Evolutionary conservation across 1,139 yeast species (phyloP).

Genomic region (Chernovozyma sophiae-reginae): DNA sequence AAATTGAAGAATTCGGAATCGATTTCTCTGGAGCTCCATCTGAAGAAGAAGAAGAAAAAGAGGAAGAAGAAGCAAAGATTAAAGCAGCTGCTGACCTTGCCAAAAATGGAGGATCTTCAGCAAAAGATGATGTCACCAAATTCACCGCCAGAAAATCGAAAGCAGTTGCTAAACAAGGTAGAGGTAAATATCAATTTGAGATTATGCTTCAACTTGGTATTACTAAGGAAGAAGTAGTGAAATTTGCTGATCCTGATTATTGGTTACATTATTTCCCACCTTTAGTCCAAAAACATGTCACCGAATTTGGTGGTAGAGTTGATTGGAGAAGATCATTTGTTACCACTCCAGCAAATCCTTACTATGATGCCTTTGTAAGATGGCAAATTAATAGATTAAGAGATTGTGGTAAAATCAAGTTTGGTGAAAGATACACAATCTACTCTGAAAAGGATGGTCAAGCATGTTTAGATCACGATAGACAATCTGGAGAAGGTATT

Average conservation of each 20-base stretch:
- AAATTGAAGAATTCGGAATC: conserved; percentile 83
- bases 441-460: conserved; percentile 98
- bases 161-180: conserved; percentile 89
- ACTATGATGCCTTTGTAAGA: conserved; percentile 90
- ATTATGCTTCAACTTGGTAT: conserved; percentile 94
- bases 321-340: conserved; percentile 98
- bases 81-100: conserved; percentile 17
- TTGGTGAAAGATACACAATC: conserved; percentile 97
- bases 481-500: conserved; percentile 96
- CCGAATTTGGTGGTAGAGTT: conserved; percentile 83
- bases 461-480: conserved; percentile 99
- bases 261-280: conserved; percentile 95
- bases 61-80: conserved; percentile 21
- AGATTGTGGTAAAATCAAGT: conserved; percentile 86
- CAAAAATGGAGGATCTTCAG: conserved; percentile 24
- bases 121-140: conserved; percentile 77
- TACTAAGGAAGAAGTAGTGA: conserved; percentile 71
- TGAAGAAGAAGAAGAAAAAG: conserved; percentile 52
- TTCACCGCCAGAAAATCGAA: conserved; percentile 89
- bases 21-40: conserved; percentile 71
- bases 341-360: conserved; percentile 93
- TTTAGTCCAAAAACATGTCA: conserved; percentile 76
- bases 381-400: conserved; percentile 90
- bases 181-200: conserved; percentile 92
- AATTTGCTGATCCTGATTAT: conserved; percentile 83